Conservation (phyloP, 495 filamentous ascomycete species). For the Aspergillus indologenus region DNA sequence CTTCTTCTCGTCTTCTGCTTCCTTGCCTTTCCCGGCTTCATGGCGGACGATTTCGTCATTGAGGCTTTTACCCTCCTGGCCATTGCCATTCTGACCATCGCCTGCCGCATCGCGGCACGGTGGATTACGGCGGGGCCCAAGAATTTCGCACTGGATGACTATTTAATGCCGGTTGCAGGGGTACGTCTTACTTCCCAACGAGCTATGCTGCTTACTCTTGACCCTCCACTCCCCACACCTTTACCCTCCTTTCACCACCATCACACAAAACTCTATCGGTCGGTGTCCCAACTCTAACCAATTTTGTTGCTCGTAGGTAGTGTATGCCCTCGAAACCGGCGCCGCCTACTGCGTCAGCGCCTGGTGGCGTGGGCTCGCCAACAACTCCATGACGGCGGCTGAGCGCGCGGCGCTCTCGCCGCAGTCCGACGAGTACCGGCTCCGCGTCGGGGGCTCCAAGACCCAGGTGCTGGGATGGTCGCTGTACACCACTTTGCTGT, state of each 20-base stretch:
- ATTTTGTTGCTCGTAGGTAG: constrained; percentile 10
- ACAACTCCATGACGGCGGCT: constrained; percentile 53
- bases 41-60: constrained; percentile 35
- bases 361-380: constrained; percentile 49
- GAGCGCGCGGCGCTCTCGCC: constrained; percentile 42
- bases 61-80: constrained; percentile 54
- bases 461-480: constrained; percentile 58
- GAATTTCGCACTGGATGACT: constrained; percentile 55
- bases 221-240: not conserved
- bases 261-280: not conserved
- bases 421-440: constrained; percentile 41
- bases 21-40: not conserved
- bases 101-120: constrained; percentile 46
- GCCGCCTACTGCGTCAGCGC: constrained; percentile 48
- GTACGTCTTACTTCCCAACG: constrained; percentile 28
- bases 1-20: not conserved
- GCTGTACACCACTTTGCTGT: constrained; percentile 54
- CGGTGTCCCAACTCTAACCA: not conserved
- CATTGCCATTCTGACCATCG: constrained; percentile 48
- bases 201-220: not conserved
- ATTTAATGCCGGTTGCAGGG: constrained; percentile 55
- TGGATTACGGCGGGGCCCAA: constrained; percentile 49
- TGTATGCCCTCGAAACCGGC: constrained; percentile 40
- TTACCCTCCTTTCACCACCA: not conserved
- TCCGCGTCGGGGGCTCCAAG: constrained; percentile 55